Evolutionary conservation across 2,329 filamentous ascomycete species (phyloP).

Genomic region (Verticillium klebahnii): DNA sequence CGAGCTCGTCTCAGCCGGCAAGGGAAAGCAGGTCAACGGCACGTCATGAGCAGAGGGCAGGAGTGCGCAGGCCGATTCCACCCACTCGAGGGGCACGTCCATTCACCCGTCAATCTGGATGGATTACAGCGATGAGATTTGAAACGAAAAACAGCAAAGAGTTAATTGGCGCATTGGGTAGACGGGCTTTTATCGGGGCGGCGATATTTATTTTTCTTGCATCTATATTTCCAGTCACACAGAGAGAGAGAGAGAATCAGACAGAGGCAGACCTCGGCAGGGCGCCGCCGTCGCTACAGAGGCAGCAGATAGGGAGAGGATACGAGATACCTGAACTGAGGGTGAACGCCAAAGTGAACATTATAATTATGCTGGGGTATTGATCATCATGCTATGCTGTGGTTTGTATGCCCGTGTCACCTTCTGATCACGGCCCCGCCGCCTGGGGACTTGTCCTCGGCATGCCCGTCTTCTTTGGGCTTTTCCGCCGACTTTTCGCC

Average conservation of each 20-base stretch:
- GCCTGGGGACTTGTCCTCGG: neutral
- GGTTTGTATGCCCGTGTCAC: neutral
- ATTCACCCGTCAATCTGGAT: neutral
- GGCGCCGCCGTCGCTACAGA: neutral
- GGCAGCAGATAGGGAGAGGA: neutral
- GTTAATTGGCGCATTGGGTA: neutral
- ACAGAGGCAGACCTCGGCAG: neutral
- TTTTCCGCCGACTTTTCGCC: neutral
- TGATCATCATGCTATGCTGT: neutral
- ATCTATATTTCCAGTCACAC: neutral
- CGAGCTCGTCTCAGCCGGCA: conserved; percentile 2
- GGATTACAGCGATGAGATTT: neutral
- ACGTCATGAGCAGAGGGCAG: neutral
- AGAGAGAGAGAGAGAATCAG: neutral
- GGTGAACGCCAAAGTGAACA: neutral
- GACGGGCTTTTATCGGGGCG: neutral
- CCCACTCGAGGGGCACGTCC: neutral
- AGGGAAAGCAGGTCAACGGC: neutral
- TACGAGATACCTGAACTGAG: neutral
- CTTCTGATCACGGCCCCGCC: neutral
- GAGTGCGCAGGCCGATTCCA: neutral
- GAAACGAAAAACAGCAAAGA: neutral
- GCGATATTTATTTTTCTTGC: neutral
- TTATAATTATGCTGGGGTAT: neutral
- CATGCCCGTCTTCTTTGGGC: neutral